A percentile compares a stretch with the other conserved stretches of the same genome.
Evolutionary conservation across 768 basidiomycete species (phyloP).

Genomic region (Tulasnella sp.): DNA sequence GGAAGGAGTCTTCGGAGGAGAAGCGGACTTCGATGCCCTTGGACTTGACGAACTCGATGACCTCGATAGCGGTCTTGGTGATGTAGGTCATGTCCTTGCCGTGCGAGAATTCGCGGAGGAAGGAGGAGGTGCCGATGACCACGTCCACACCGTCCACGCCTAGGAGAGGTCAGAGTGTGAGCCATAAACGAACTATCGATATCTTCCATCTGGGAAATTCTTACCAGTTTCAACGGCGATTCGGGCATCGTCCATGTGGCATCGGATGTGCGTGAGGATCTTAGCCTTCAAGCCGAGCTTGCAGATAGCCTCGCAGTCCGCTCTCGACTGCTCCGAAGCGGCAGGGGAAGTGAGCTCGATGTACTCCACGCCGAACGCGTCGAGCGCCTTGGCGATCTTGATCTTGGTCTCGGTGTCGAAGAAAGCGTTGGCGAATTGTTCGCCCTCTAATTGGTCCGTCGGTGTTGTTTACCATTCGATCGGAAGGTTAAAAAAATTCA

Average conservation of each 20-base stretch:
- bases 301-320: constrained; percentile 97
- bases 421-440: constrained; percentile 99
- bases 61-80: constrained; percentile 97
- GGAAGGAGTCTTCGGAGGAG: constrained; percentile 99
- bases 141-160: constrained; percentile 99
- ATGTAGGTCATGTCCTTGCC: constrained; percentile 99
- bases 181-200: too few species aligned
- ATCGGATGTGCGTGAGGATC: constrained; percentile 97
- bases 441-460: constrained; percentile 70
- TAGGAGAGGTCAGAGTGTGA: constrained; percentile 22
- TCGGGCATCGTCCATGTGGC: constrained; percentile 99
- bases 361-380: constrained; percentile 99
- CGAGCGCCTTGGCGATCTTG: constrained; percentile 94
- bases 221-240: constrained; percentile 95
- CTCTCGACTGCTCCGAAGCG: constrained; percentile 88
- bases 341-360: constrained; percentile 98
- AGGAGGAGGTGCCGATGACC: constrained; percentile 97
- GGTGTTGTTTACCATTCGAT: background rate
- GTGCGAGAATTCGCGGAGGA: constrained; percentile 98
- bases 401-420: constrained; percentile 99
- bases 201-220: constrained; percentile 17
- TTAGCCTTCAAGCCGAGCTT: constrained; percentile 93
- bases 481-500: background rate
- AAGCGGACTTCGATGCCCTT: constrained; percentile 99
- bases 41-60: constrained; percentile 98